Conservation (phyloP, 1,284 basidiomycete species). For the Trametes hirsuta region DNA sequence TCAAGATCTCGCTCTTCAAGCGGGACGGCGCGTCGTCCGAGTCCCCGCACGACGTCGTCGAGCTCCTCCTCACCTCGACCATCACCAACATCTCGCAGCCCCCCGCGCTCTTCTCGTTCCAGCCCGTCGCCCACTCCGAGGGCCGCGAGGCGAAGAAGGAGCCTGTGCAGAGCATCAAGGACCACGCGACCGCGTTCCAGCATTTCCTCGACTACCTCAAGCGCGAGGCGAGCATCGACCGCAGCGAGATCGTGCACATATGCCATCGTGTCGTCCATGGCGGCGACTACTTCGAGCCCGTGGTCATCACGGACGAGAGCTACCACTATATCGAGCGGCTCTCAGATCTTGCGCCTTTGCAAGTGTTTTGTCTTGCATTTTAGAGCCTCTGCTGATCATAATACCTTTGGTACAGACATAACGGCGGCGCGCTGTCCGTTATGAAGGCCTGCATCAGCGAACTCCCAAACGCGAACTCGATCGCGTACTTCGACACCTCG, state of each 20-base stretch:
- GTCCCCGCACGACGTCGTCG: slow-evolving; percentile 38
- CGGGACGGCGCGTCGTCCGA: neutral
- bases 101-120: slow-evolving; percentile 54
- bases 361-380: slow-evolving; percentile 37
- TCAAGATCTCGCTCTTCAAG: slow-evolving; percentile 70
- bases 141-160: slow-evolving; percentile 41
- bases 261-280: slow-evolving; percentile 86
- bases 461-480: slow-evolving; percentile 64
- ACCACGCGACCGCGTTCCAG: slow-evolving; percentile 67
- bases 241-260: slow-evolving; percentile 51
- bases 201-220: slow-evolving; percentile 60
- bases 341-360: slow-evolving; percentile 81
- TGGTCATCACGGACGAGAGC: slow-evolving; percentile 64
- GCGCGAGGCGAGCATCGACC: slow-evolving; percentile 46
- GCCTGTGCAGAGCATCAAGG: slow-evolving; percentile 42
- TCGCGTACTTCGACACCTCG: slow-evolving; percentile 83
- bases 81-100: slow-evolving; percentile 61
- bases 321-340: slow-evolving; percentile 74
- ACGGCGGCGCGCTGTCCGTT: slow-evolving; percentile 62
- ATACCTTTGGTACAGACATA: slow-evolving; percentile 47
- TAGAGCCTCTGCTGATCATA: neutral
- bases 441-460: slow-evolving; percentile 63
- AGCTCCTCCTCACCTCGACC: slow-evolving; percentile 52
- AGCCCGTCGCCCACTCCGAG: slow-evolving; percentile 30
- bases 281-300: slow-evolving; percentile 70